Base-by-base conservation (phyloP, 768 basidiomycete genomes). In the Sporobolomyces phaffii region DNA sequence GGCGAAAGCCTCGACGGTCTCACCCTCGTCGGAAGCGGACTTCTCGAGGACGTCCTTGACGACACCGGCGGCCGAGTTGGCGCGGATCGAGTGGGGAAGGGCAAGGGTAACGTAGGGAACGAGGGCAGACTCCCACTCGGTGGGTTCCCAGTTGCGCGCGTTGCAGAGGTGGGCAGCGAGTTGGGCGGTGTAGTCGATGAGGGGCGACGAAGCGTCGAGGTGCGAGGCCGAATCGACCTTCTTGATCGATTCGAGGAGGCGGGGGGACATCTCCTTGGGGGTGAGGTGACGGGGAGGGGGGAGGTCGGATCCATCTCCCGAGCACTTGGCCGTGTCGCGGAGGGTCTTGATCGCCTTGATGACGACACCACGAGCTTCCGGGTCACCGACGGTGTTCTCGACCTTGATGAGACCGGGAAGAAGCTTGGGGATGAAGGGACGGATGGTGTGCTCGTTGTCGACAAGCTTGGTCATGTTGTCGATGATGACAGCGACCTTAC, bases 321-420 rank as follows among this genome's bases (percentile, higher is more conserved):
- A 83, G 72, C 97, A 86, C 78, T 98, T 84, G 73, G 90, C 93
- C 72, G 96, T 88, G 79, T 92, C 87, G 76, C 94, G 92, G 76
- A 99, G 89, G 73, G 96, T 99, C 45, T 84, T 84, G 78, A 99
- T 96, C 65, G 96, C 94, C 77, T 86, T 87, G 78, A 84, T 85
- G 74, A 93, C 86, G 72, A 98, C 88, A 64, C 86, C 83, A 80
- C 96, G 96, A 50, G 96, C 96, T 79, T 99, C 96, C 61, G 96
- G 96, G 80, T 99, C 96, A 81, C 90, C 93, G 65, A 98, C 91
- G 76, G 88, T 84, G 67, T 84, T 84, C 83, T 94, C 89, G 72
- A 94, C 87, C 86, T 98, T 98, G 73, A 77, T 47, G 59, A 98
- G 82, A 47, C 91, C 92, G 68, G 86, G 82, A 31, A 92, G 81